Evolutionary conservation across 1,139 yeast species (phyloP).

Genomic region (Debaryomyces robertsiae): DNA sequence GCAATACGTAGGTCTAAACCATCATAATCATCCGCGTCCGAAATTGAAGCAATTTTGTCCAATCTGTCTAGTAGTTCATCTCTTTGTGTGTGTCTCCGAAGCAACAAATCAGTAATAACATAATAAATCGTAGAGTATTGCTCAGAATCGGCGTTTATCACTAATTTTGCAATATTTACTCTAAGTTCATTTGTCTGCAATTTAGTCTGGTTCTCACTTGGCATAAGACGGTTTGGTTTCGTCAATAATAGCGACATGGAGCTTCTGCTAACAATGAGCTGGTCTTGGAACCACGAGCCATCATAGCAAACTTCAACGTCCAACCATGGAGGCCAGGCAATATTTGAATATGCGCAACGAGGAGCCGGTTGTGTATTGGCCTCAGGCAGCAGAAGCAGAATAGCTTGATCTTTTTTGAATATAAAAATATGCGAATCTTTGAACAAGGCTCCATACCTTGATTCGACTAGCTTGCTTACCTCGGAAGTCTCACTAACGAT

Average conservation of each 20-base stretch:
- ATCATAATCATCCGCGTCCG: constrained; percentile 65
- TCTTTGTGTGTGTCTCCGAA: constrained; percentile 65
- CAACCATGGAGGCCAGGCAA: constrained; percentile 83
- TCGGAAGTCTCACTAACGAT: constrained; percentile 39
- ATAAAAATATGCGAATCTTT: constrained; percentile 74
- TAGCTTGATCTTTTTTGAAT: constrained; percentile 45
- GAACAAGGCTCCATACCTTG: constrained; percentile 68
- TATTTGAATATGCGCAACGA: constrained; percentile 18
- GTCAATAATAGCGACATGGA: constrained; percentile 64
- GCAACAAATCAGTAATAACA: constrained; percentile 63
- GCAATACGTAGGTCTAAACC: constrained; percentile 56
- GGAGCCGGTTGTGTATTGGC: constrained; percentile 31
- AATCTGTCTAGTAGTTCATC: constrained; percentile 60
- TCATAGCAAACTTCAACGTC: constrained; percentile 76
- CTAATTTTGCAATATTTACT: constrained; percentile 70
- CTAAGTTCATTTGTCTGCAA: constrained; percentile 33
- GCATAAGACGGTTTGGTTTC: constrained; percentile 65
- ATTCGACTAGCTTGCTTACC: constrained; percentile 58
- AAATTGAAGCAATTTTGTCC: constrained; percentile 65
- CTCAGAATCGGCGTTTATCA: constrained; percentile 67
- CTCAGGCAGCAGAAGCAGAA: constrained; percentile 17
- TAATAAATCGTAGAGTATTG: constrained; percentile 73
- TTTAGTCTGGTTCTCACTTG: constrained; percentile 16
- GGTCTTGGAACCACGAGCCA: constrained; percentile 53
- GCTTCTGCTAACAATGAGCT: constrained; percentile 63